phyloP scores from a whole-genome alignment of 352 stramenopile genomes.

The Phytophthora megakarya region DNA sequence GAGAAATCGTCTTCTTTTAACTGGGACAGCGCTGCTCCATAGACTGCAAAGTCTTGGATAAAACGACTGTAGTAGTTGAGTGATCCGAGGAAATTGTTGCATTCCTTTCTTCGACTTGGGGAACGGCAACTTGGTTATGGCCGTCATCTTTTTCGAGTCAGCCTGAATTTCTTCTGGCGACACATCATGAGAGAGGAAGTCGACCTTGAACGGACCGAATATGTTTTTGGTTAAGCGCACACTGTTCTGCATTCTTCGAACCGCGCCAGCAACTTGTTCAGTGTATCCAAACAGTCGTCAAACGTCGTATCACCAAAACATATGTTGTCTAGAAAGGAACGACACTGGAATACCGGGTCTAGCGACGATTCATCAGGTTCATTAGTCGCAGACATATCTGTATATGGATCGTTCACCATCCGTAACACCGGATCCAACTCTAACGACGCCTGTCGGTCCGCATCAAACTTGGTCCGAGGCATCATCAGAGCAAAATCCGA shows the following conservation, averaged over 20 bases:
- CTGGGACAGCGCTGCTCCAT: slow-evolving; percentile 17
- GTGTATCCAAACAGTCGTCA: neutral
- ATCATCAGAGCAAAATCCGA: too few species aligned
- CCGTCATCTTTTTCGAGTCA: slow-evolving; percentile 10
- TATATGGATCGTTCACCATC: neutral
- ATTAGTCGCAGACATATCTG: neutral
- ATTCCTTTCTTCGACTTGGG: slow-evolving; percentile 21
- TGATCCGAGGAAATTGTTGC: slow-evolving; percentile 25
- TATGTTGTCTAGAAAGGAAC: neutral
- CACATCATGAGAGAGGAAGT: slow-evolving; percentile 27
- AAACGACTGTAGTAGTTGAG: slow-evolving; percentile 39
- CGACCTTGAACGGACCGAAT: slow-evolving; percentile 8
- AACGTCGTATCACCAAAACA: neutral
- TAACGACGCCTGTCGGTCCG: too few species aligned
- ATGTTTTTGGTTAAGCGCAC: slow-evolving; percentile 33
- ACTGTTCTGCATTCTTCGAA: slow-evolving; percentile 24
- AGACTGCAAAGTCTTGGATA: slow-evolving; percentile 27
- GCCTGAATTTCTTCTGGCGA: slow-evolving; percentile 9
- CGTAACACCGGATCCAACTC: neutral
- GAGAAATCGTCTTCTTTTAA: slow-evolving; percentile 12
- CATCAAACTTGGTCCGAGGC: too few species aligned
- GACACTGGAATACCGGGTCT: neutral
- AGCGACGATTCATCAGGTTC: too few species aligned
- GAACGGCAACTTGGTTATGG: slow-evolving; percentile 13
- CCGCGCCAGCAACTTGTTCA: slow-evolving; percentile 13